Evolutionary conservation across 306 rosid genomes (phyloP), one percentile per base, ranked within the genome.

Genomic region (Casuarina equisetifolia): DNA sequence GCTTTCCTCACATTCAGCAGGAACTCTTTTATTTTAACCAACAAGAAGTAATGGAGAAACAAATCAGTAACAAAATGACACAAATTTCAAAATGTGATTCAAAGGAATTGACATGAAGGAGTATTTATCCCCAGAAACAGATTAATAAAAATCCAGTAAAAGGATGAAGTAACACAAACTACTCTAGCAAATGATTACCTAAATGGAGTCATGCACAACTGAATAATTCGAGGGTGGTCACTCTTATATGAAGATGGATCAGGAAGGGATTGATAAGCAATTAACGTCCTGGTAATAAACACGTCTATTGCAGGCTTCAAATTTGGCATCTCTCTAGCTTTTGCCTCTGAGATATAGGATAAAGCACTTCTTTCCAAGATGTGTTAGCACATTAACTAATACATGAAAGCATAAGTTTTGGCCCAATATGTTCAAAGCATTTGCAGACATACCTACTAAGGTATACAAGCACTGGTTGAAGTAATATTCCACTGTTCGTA

Each of bases 391-490:
- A 75, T 50, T 70, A 70, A 70, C 78, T 55, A 67, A 44, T 67
- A 11, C 74, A 52, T 36, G 43, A 54, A 44, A 72, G 9, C 72
- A 53, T 39, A 85, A 54, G 39, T 71, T 75, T 72, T 59, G 71
- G 52, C 57, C 72, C 73, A 45, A 75, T 50, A 72, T 20, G 53
- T 61, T 75, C 73, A 57, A 77, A 76, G 51, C 8, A 35, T 50
- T 39, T 11, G 53, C n/a, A 66, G 11, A 6, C 88, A 61, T 88
- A 95, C 98, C 98, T 87, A 81, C 92, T 95, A 78, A 95, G 87
- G 85, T 89, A 95, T 53, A 92, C 73, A 79, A 95, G 94, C 78
- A 95, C 90, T n/a, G 97, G 99, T 64, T 95, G 97, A 84, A 92
- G 92, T 76, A 95, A 84, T 61, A 92, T 86, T 76, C 96, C 89